Percentiles rank a stretch among this genome's conserved stretches.
phyloP scores from a whole-genome alignment of 257 asterid genomes.

The Jaltomata sinuosa region DNA sequence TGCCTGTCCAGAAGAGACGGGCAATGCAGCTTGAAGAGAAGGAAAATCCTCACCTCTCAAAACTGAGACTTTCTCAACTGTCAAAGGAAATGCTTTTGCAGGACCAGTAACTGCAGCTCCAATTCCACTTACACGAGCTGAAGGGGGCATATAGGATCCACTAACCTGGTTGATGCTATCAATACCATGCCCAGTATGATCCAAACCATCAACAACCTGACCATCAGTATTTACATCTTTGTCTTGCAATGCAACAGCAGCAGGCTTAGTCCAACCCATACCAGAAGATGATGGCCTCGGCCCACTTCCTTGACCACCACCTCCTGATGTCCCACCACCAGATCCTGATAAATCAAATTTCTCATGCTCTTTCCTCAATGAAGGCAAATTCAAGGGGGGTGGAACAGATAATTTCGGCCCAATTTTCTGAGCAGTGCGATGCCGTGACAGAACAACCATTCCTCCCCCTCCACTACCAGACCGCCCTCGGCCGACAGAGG shows the following conservation, averaged over 20 bases:
- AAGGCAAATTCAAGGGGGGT: slow-evolving; percentile 94
- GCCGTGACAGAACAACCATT: slow-evolving; percentile 80
- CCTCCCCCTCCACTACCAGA: slow-evolving; percentile 66
- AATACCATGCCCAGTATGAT: slow-evolving; percentile 15
- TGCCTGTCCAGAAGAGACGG: slow-evolving; percentile 52
- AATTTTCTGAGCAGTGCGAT: slow-evolving; percentile 47
- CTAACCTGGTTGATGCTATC: slow-evolving; percentile 30
- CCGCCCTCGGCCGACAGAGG: slow-evolving; percentile 40
- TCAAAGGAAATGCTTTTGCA: slow-evolving; percentile 24
- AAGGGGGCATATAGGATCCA: slow-evolving; percentile 73
- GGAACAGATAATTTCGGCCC: slow-evolving; percentile 82
- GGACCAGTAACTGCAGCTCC: slow-evolving; percentile 29
- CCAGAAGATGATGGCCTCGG: slow-evolving; percentile 74
- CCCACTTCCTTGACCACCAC: slow-evolving; percentile 62
- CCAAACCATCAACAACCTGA: slow-evolving; percentile 27
- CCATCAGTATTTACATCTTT: slow-evolving; percentile 32
- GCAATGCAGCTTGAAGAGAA: slow-evolving; percentile 80
- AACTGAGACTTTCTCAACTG: slow-evolving; percentile 54
- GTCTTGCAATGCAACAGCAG: slow-evolving; percentile 26
- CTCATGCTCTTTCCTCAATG: slow-evolving; percentile 92
- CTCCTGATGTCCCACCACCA: slow-evolving; percentile 41
- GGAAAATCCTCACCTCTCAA: slow-evolving; percentile 99
- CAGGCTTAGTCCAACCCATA: slow-evolving; percentile 87
- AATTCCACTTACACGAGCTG: slow-evolving; percentile 46
- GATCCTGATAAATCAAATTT: slow-evolving; percentile 55